Evolutionary conservation across 192 early-diverging fungal species (phyloP), one percentile per base, ranked within the genome.

Genomic region (Coemansia sp.): DNA sequence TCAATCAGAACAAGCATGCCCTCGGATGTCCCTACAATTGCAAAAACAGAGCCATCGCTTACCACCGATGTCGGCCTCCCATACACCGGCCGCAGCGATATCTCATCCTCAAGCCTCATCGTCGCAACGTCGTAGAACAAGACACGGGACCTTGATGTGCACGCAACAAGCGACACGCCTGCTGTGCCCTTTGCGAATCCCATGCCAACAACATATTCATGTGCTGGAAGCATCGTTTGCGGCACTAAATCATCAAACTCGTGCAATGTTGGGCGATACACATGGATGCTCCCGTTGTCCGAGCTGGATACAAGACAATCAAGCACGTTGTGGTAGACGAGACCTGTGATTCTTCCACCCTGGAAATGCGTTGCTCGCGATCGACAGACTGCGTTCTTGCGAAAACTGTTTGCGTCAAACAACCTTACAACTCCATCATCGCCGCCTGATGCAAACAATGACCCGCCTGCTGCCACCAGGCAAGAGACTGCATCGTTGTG

Each of bases 381-480:
- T 44, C 92, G 85, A 65, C 91, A 92, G 16, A 92, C 87, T 0
- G 95, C 92, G 69, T 93, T 97, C 56, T 90, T 92, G 58, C 92
- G 91, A 19, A 97, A 79, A 37, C 92, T 82, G 1, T 74, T 85
- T 39, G 84, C 86, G 75, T 98, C 96, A 89, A 95, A 98, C 59
- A 94, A 87, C 60, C 89, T 88, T 13, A 92, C 85, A 2, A 87
- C 88, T 37, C 93, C 93, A 72, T 96, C 94, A 38, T 91, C 89
- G 18, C 93, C 92, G 49, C 89, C 93, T 0, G 93, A 89, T 10
- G 91, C 90, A 76, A 98, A 91, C 48, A 92, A 78, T 5, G 85
- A 89, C 71, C 93, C 92, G 12, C 85, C 85, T 4, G 91, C 88
- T 2, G 92, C 83, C 0, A 75, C 83, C 8, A 95, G 73, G 56